Conservation (phyloP, 1,284 basidiomycete species). For the Gymnopus androsaceus region DNA sequence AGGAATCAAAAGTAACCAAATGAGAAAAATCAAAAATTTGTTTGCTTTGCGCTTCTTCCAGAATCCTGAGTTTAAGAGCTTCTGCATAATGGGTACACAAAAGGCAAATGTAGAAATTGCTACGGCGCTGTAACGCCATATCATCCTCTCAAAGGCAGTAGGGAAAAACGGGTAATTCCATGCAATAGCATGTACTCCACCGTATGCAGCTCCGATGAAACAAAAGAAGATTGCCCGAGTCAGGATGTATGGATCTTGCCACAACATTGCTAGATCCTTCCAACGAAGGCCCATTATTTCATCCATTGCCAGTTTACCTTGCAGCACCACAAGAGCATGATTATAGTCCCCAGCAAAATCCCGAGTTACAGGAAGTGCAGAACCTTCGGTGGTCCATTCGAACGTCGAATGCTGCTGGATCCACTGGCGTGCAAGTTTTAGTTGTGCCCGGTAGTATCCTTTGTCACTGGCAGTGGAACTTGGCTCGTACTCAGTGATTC, state of each 20-base stretch:
- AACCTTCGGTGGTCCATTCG: neutral
- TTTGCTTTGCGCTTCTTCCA: neutral
- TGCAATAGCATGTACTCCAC: neutral
- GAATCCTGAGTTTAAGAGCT: neutral
- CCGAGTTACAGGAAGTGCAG: neutral
- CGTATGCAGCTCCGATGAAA: neutral
- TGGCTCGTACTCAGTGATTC: neutral
- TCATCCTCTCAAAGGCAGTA: neutral
- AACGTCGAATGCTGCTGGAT: neutral
- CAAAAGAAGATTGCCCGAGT: neutral
- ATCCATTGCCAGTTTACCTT: neutral
- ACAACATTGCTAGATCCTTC: neutral
- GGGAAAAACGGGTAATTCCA: conserved; percentile 2
- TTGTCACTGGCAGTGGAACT: neutral
- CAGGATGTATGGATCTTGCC: neutral
- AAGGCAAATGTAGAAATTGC: neutral
- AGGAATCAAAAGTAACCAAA: neutral
- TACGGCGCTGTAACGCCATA: neutral
- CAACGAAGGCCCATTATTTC: conserved; percentile 1
- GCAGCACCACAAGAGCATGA: neutral
- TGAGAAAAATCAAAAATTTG: neutral
- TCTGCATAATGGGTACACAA: neutral
- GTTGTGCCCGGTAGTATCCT: neutral
- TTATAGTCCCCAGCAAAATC: conserved; percentile 5
- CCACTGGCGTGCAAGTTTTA: neutral